Evolutionary conservation across 2,329 filamentous ascomycete species (phyloP).

Genomic region (Torrubiellomyces zombiae): DNA sequence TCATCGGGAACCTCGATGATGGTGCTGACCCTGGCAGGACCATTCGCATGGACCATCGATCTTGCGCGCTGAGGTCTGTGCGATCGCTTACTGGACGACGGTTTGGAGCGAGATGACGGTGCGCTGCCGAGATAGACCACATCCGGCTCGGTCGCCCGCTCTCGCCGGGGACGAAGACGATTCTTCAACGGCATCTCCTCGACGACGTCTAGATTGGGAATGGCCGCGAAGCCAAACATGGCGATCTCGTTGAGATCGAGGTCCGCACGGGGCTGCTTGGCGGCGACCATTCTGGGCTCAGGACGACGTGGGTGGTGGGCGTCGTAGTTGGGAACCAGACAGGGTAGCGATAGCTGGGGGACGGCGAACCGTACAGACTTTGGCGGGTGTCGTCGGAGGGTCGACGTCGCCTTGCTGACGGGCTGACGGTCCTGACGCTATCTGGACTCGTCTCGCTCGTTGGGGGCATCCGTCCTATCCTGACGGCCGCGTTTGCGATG

Average conservation of each 20-base stretch:
- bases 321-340: slow-evolving; percentile 2
- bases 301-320: slow-evolving; percentile 2
- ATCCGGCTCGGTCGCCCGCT: too few species aligned
- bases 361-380: slow-evolving; percentile 1
- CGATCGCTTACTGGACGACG: too few species aligned
- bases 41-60: too few species aligned
- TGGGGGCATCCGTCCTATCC: slow-evolving; percentile 14
- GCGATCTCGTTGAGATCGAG: slow-evolving; percentile 3
- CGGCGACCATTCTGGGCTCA: slow-evolving; percentile 6
- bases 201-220: slow-evolving; percentile 5
- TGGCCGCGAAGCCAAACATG: slow-evolving; percentile 8
- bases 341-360: slow-evolving; percentile 4
- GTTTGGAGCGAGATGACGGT: too few species aligned
- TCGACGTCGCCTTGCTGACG: slow-evolving; percentile 6
- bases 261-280: slow-evolving; percentile 3
- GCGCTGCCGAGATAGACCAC: too few species aligned
- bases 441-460: slow-evolving; percentile 21
- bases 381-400: too few species aligned
- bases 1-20: too few species aligned
- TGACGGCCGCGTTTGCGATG: slow-evolving; percentile 20
- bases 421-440: slow-evolving; percentile 16
- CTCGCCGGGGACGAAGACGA: slow-evolving; percentile 3
- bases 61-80: too few species aligned
- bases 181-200: slow-evolving; percentile 3
- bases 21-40: too few species aligned